These are phyloP conservation scores for Amaranthus cruentus DNA, from an alignment of 148 eudicot genomes.

Conservation along the genomic window DNA sequence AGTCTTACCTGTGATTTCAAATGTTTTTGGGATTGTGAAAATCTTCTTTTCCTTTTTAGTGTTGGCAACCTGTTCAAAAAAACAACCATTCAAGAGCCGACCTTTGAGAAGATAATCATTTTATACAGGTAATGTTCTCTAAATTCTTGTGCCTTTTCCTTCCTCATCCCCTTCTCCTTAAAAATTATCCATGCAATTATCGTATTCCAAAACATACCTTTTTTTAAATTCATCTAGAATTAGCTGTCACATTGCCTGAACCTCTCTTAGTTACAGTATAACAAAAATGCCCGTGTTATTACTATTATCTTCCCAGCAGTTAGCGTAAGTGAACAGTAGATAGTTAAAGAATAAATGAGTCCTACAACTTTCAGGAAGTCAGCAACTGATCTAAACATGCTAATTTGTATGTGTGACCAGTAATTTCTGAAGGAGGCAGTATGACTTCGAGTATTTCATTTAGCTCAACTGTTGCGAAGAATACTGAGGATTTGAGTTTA, in stretches of 20 bases:
- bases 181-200: too few species aligned
- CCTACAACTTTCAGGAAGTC: too few species aligned
- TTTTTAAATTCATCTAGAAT: too few species aligned
- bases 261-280: too few species aligned
- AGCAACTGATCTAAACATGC: too few species aligned
- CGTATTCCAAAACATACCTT: too few species aligned
- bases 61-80: conserved; percentile 47
- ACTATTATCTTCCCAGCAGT: too few species aligned
- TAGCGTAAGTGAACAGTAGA: background rate
- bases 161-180: background rate
- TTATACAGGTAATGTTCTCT: conserved; percentile 56
- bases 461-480: background rate
- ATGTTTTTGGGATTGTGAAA: conserved; percentile 7
- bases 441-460: background rate
- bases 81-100: conserved; percentile 90
- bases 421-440: background rate
- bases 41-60: conserved; percentile 29
- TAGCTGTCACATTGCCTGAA: too few species aligned
- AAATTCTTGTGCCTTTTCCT: background rate
- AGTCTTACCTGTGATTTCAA: background rate
- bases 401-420: background rate
- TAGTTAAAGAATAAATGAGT: too few species aligned
- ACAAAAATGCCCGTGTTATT: too few species aligned
- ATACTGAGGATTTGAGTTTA: background rate
- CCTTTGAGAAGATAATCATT: conserved; percentile 91